phyloP scores from a whole-genome alignment of 1,139 yeast genomes.

The Hansenula sp. region DNA sequence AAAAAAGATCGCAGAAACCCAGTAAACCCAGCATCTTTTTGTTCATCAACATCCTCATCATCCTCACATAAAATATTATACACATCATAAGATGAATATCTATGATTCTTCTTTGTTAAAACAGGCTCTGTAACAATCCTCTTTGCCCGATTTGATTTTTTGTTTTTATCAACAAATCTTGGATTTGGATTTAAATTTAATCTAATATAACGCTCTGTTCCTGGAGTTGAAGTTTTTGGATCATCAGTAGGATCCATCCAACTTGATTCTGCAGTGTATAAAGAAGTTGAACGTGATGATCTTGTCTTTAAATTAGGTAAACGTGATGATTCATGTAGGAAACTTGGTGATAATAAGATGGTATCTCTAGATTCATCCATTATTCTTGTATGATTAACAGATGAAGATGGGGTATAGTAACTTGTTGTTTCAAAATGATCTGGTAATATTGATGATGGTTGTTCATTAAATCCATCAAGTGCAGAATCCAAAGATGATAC shows the following conservation, averaged over 20 bases:
- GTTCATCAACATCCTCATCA: constrained; percentile 5
- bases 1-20: constrained; percentile 19
- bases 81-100: constrained; percentile 21
- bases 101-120: constrained; percentile 2
- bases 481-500: constrained; percentile 46
- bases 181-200: constrained; percentile 16
- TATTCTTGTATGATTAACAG: not conserved
- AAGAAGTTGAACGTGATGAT: constrained; percentile 18
- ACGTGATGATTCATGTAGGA: not conserved
- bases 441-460: constrained; percentile 20
- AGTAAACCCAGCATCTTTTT: constrained; percentile 4
- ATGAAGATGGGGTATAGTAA: constrained; percentile 1
- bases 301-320: constrained; percentile 5
- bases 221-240: constrained; percentile 13
- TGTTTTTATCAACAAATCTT: constrained; percentile 3
- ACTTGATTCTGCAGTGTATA: constrained; percentile 21
- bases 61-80: constrained; percentile 16
- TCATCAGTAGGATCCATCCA: constrained; percentile 29
- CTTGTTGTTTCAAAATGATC: constrained; percentile 6
- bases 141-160: not conserved
- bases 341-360: constrained; percentile 4
- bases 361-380: constrained; percentile 5
- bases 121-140: constrained; percentile 4
- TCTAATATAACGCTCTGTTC: constrained; percentile 17
- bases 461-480: constrained; percentile 38